Evolutionary conservation across 2,329 filamentous ascomycete species (phyloP), one percentile per base, ranked within the genome.

Genomic region (Furcasterigmium furcatum): DNA sequence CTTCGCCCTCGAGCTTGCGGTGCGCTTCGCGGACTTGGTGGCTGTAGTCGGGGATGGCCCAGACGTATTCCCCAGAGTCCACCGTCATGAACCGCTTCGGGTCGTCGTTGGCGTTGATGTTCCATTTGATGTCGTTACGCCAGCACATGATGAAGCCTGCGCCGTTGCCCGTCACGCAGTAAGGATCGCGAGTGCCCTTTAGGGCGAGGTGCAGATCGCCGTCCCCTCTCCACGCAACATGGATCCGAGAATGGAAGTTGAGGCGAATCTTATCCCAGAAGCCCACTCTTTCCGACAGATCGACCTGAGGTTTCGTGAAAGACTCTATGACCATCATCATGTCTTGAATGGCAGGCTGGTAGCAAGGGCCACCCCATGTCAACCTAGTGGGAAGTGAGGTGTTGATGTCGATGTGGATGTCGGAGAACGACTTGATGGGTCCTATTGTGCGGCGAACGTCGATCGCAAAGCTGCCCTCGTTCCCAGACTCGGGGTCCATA

Each of bases 311-410:
- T 62, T 99, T 99, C 1, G 92, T 96, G 63, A 99, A 97, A 3
- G 88, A 92, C 66, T 99, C 94, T 50, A 99, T 88, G 21, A 91
- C 91, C 80, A 97, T 96, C 94, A 99, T 99, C 87, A 97, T 96
- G 60, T 99, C 95, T 64, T 99, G 94, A 41, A 99, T 92, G 2
- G 92, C 92, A 22, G 95, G 94, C 60, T 99, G 95, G 59, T 97
- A 99, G 3, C 91, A 96, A 38, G 94, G 91, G 4, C 41, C 41
- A 8, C 91, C 91, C 95, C 94, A 99, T 0, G 92, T 96, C 44
- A 99, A 92, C 38, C 88, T 84, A 1, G 94, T 99, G 2, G 95
- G 89, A 47, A 92, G 82, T 44, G 85, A 87, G 3, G 92, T 96
- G 64, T 97, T 96, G 64, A 99, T 91, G 52, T 96, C 88, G 56